These are phyloP conservation scores for Ustilago trichophora DNA, from an alignment of 1,284 basidiomycete species.

Conservation along the genomic window DNA sequence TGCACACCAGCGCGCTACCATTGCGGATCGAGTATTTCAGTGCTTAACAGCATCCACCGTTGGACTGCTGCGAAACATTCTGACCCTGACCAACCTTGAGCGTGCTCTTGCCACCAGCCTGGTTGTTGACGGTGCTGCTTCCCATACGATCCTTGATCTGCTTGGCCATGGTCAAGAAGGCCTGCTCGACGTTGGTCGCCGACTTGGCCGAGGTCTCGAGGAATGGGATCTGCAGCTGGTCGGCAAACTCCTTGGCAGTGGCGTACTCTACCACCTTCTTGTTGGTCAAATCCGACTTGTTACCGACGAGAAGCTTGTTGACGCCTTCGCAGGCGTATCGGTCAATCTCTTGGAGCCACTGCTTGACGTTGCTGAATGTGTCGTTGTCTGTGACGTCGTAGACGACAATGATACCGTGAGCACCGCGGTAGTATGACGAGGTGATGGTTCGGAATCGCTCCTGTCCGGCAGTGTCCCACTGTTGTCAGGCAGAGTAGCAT, in stretches of 20 bases:
- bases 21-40: too few relatives aligned
- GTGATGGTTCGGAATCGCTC: slow-evolving; percentile 80
- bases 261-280: slow-evolving; percentile 99
- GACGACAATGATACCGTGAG: slow-evolving; percentile 94
- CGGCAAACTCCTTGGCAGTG: slow-evolving; percentile 80
- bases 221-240: slow-evolving; percentile 67
- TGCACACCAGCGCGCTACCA: slow-evolving; percentile 2
- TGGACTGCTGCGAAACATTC: slow-evolving; percentile 56
- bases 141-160: slow-evolving; percentile 68
- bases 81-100: slow-evolving; percentile 65
- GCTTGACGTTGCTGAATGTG: slow-evolving; percentile 98
- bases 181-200: slow-evolving; percentile 69
- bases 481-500: not conserved
- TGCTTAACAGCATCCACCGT: slow-evolving; percentile 62
- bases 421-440: slow-evolving; percentile 89
- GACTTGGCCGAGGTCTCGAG: slow-evolving; percentile 69
- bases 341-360: slow-evolving; percentile 99
- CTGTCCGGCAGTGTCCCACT: slow-evolving; percentile 69
- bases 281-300: slow-evolving; percentile 95
- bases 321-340: slow-evolving; percentile 98
- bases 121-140: slow-evolving; percentile 60
- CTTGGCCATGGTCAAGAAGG: slow-evolving; percentile 69
- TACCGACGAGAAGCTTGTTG: slow-evolving; percentile 96
- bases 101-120: slow-evolving; percentile 60
- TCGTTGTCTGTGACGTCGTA: slow-evolving; percentile 96